Evolutionary conservation across 2,329 filamentous ascomycete genomes (phyloP).

Genomic region (Fusarium incarnatum): DNA sequence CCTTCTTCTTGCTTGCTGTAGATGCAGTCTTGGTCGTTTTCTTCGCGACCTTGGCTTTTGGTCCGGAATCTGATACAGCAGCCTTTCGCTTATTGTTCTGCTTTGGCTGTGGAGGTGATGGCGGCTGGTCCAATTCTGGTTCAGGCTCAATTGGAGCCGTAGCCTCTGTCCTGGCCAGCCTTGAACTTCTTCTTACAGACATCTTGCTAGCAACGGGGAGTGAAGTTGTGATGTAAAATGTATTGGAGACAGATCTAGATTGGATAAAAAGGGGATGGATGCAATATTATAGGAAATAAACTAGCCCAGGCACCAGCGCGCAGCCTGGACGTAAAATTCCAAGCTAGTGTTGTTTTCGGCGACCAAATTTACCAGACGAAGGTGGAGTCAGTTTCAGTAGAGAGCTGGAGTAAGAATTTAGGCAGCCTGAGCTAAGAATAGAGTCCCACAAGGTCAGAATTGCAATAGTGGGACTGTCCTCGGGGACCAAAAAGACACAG

Average conservation of each 20-base stretch:
- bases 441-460: not conserved
- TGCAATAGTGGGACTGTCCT: not conserved
- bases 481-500: not conserved
- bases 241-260: not conserved
- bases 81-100: not conserved
- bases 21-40: not conserved
- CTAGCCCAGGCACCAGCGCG: not conserved
- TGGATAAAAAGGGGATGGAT: not conserved
- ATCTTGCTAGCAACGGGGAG: not conserved
- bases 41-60: not conserved
- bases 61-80: not conserved
- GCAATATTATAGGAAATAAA: not conserved
- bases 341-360: not conserved
- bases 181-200: conserved; percentile 23
- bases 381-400: not conserved
- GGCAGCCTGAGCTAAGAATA: not conserved
- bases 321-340: too few species aligned
- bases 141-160: not conserved
- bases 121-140: not conserved
- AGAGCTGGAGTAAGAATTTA: not conserved
- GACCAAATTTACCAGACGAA: not conserved
- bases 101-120: not conserved
- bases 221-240: not conserved
- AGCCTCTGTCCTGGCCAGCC: not conserved
- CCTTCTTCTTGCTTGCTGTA: not conserved